These are phyloP conservation scores for Fusarium ambrosium DNA, from an alignment of 2,329 filamentous ascomycete species.

Conservation along the genomic window DNA sequence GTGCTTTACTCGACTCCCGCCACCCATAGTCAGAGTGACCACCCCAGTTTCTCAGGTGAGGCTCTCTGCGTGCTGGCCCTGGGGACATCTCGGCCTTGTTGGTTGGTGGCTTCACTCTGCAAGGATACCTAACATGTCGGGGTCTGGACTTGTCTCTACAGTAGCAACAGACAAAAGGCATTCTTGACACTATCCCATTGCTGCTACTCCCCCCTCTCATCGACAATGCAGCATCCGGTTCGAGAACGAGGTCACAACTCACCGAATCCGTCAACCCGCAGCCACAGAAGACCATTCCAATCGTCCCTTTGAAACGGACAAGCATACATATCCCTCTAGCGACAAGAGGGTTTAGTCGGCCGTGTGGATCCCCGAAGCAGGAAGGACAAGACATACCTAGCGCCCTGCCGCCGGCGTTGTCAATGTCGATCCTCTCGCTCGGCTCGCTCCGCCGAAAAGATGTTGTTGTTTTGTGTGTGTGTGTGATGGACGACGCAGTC, in stretches of 20 bases:
- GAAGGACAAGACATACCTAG: slow-evolving; percentile 13
- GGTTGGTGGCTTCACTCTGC: slow-evolving; percentile 12
- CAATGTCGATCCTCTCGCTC: slow-evolving; percentile 14
- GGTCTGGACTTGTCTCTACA: slow-evolving; percentile 22
- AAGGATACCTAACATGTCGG: slow-evolving; percentile 23
- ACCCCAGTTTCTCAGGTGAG: slow-evolving; percentile 34
- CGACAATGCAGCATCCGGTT: not conserved
- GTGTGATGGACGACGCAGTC: slow-evolving; percentile 3
- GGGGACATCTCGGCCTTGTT: slow-evolving; percentile 12
- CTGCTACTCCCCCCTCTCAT: not conserved
- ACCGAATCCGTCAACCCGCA: slow-evolving; percentile 20
- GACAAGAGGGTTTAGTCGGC: slow-evolving; percentile 9
- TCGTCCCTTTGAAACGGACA: not conserved
- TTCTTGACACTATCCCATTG: not conserved
- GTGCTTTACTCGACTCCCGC: slow-evolving; percentile 17
- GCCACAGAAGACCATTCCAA: not conserved
- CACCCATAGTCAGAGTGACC: slow-evolving; percentile 13
- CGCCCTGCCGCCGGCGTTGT: slow-evolving; percentile 11
- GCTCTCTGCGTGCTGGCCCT: slow-evolving; percentile 5
- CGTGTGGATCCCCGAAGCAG: slow-evolving; percentile 8
- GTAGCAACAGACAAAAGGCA: not conserved
- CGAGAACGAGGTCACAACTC: not conserved
- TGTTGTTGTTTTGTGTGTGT: not conserved
- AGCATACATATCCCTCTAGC: not conserved
- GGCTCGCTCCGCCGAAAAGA: slow-evolving; percentile 24